Evolutionary conservation across 768 basidiomycete species (phyloP).

Genomic region (Boletus tomentosulus): DNA sequence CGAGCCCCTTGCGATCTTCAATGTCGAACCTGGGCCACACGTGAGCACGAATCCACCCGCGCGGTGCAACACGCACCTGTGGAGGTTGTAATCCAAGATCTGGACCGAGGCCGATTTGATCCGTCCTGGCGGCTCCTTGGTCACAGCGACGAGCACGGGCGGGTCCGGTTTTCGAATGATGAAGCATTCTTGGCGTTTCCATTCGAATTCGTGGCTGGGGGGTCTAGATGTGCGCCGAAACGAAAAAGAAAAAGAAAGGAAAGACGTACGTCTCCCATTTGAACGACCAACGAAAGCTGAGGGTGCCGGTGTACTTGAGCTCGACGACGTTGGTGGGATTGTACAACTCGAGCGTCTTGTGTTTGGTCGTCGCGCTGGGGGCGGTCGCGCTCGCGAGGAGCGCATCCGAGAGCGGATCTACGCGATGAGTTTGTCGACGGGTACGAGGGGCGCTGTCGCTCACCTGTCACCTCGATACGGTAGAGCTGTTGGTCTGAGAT

Average conservation of each 20-base stretch:
- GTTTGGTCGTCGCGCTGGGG: conserved; percentile 61
- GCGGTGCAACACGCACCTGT: conserved; percentile 43
- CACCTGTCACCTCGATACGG: conserved; percentile 66
- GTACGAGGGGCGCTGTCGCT: conserved; percentile 11
- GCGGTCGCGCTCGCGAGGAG: conserved; percentile 66
- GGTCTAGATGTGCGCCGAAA: not conserved
- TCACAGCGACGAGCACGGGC: conserved; percentile 78
- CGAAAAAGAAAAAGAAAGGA: not conserved
- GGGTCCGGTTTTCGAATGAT: conserved; percentile 84
- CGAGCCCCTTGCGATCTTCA: conserved; percentile 79
- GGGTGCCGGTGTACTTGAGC: conserved; percentile 67
- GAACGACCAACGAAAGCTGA: conserved; percentile 76
- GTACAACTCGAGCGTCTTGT: conserved; percentile 69
- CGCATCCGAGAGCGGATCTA: conserved; percentile 71
- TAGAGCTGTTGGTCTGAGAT: conserved; percentile 44
- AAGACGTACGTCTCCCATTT: conserved; percentile 75
- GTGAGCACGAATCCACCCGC: no score
- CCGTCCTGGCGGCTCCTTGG: conserved; percentile 67
- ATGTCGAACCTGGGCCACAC: conserved; percentile 60
- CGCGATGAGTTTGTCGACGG: conserved; percentile 12
- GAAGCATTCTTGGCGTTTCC: conserved; percentile 81
- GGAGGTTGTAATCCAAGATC: conserved; percentile 80
- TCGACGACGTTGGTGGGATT: conserved; percentile 71
- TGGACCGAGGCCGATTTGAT: conserved; percentile 66
- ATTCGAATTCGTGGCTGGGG: conserved; percentile 75